phyloP scores from a whole-genome alignment of 2,329 filamentous ascomycete genomes.

The Aspergillus uvarum region DNA sequence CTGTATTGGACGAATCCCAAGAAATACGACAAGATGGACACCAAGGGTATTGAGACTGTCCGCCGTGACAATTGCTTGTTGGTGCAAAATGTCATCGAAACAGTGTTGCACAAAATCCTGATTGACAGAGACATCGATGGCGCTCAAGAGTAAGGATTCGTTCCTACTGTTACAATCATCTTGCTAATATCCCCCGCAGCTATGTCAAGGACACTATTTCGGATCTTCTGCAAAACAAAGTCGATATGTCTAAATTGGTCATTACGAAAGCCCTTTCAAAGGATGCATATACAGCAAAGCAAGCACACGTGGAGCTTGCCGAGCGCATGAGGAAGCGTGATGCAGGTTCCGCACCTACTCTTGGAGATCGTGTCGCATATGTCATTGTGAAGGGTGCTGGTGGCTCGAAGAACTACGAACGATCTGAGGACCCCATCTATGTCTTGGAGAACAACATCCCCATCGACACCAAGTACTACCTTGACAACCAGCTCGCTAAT shows the following conservation, averaged over 20 bases:
- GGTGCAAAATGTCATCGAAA: conserved; percentile 97
- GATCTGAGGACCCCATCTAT: conserved; percentile 94
- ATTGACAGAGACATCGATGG: conserved; percentile 88
- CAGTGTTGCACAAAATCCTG: conserved; percentile 89
- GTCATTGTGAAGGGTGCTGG: conserved; percentile 92
- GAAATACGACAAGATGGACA: conserved; percentile 99
- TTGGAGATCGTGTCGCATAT: conserved; percentile 96
- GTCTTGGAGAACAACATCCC: conserved; percentile 97
- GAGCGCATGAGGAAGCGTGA: conserved; percentile 97
- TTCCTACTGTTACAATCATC: not conserved
- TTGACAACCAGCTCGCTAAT: conserved; percentile 97
- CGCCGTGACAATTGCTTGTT: conserved; percentile 93
- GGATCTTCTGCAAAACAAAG: conserved; percentile 91
- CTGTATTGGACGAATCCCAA: conserved; percentile 93
- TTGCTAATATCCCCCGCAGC: conserved; percentile 53
- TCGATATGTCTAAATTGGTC: conserved; percentile 98
- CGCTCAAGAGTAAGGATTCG: conserved; percentile 77
- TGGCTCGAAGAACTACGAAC: conserved; percentile 93
- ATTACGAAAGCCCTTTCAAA: conserved; percentile 98
- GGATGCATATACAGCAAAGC: conserved; percentile 82
- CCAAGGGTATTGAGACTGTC: conserved; percentile 98
- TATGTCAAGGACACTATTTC: conserved; percentile 97
- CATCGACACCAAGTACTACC: conserved; percentile 97
- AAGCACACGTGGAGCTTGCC: conserved; percentile 93
- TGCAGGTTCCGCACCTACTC: conserved; percentile 83